Conservation (phyloP, 495 filamentous ascomycete species). For the Aspergillus hancockii region DNA sequence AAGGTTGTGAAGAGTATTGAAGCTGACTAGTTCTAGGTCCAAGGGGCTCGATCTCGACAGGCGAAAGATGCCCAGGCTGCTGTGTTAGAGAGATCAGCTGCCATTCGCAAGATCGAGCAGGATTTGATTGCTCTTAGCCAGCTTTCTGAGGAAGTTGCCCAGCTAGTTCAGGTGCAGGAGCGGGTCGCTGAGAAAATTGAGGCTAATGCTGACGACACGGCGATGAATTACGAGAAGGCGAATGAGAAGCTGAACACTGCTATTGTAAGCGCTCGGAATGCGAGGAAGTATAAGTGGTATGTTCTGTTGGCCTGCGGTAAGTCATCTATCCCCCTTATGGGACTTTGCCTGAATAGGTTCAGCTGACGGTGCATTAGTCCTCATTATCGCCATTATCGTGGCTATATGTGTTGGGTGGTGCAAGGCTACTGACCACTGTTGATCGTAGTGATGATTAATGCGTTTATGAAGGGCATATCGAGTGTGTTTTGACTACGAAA, state of each 20-base stretch:
- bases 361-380: conserved; percentile 22
- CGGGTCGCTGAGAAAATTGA: conserved; percentile 65
- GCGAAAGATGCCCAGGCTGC: conserved; percentile 55
- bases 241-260: conserved; percentile 68
- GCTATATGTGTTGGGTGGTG: conserved; percentile 24
- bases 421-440: conserved; percentile 12
- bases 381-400: conserved; percentile 35
- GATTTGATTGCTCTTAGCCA: conserved; percentile 73
- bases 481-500: not conserved
- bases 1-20: conserved; percentile 32
- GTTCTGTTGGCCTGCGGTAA: conserved; percentile 71
- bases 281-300: conserved; percentile 87
- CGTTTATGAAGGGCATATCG: not conserved
- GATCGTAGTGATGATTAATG: not conserved
- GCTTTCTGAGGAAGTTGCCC: conserved; percentile 75
- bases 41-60: conserved; percentile 65
- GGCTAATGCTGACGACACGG: conserved; percentile 66
- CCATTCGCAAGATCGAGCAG: conserved; percentile 76
- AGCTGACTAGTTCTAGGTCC: conserved; percentile 42
- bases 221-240: conserved; percentile 66
- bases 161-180: conserved; percentile 72
- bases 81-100: conserved; percentile 72
- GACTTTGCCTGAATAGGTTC: not conserved
- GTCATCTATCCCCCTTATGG: conserved; percentile 29
- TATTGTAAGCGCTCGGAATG: conserved; percentile 63